These are phyloP conservation scores for Hansenula anomala DNA, from an alignment of 1,139 yeast genomes.

Conservation along the genomic window DNA sequence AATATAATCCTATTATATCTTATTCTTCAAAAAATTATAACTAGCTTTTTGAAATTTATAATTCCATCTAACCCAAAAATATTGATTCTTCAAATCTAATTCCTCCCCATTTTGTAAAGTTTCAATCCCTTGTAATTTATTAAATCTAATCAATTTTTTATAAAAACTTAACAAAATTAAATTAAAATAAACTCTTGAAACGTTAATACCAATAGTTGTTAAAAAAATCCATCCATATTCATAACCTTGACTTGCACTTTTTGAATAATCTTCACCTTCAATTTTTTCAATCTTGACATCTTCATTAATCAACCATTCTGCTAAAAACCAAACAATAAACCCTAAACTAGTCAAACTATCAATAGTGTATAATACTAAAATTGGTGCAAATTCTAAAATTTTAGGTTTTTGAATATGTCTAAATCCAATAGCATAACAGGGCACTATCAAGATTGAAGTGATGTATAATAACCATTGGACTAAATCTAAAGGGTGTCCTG, in stretches of 20 bases:
- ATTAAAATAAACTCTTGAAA: conserved; percentile 60
- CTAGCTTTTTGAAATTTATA: conserved; percentile 23
- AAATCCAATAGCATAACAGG: conserved; percentile 65
- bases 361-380: conserved; percentile 54
- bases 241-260: conserved; percentile 61
- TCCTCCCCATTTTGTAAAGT: conserved; percentile 24
- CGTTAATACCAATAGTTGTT: conserved; percentile 49
- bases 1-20: conserved; percentile 2
- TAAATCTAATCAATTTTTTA: conserved; percentile 33
- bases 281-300: conserved; percentile 18
- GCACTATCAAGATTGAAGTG: conserved; percentile 56
- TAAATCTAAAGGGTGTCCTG: conserved; percentile 82
- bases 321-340: conserved; percentile 70
- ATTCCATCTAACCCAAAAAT: conserved; percentile 24
- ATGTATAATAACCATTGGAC: conserved; percentile 82
- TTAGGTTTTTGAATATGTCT: conserved; percentile 42
- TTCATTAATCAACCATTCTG: conserved; percentile 64
- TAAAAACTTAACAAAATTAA: conserved; percentile 57
- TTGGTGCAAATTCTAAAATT: conserved; percentile 50
- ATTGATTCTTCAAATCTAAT: conserved; percentile 28
- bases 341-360: conserved; percentile 67
- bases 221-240: conserved; percentile 67
- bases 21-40: conserved; percentile 11
- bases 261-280: conserved; percentile 22
- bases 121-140: conserved; percentile 28